Base-by-base conservation (phyloP, 2,329 filamentous ascomycete genomes). In the Biscogniauxia marginata region DNA sequence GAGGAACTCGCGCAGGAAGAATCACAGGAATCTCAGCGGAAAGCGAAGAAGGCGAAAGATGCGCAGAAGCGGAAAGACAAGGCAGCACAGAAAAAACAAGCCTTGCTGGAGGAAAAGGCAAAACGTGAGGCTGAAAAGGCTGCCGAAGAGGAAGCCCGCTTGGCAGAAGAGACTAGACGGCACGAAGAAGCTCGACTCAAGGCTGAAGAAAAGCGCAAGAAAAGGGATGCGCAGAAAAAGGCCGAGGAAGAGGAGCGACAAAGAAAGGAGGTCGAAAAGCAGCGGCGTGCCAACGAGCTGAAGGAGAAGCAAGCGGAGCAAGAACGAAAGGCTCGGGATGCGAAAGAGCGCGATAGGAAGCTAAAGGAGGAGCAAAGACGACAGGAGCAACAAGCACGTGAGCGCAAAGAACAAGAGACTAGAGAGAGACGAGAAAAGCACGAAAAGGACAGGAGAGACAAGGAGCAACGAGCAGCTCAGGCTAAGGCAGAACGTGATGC, bases 51-150 rank as follows among this genome's bases (percentile, higher is more conserved):
- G 73, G 90, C 91, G 49, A 91, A 91, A 69, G 93, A 96, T 69
- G 93, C 95, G 16, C 90, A 96, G 72, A 96, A 95, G 80, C 91
- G 90, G 71, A 98, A 96, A 74, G 93, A 96, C 68, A 96, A 93
- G 78, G 91, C 93, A 61, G 87, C 87, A 20, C 86, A 91, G 68
- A 93, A 96, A 77, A 96, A 93, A 74, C 88, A 91, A 70, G 87
- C 87, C 2, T 86, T 90, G 63, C 91, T 93, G n/a, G 93, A 97
- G 70, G 93, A 97, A 70, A 93, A 91, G 74, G 89, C 91, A 30
- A 88, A 85, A 55, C 90, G 86, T 66, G 93, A 98, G 46, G 91
- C 92, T 4, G 92, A 96, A 70, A 93, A 90, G 73, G 91, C 90
- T 13, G 91, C 89, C 2, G 91, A 96, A 72, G 92, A 96, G 71